A percentile compares a stretch with the other conserved stretches of the same genome.
These are phyloP conservation scores for Pisolithus thermaeus DNA, from an alignment of 1,284 basidiomycete genomes.

Conservation along the genomic window DNA sequence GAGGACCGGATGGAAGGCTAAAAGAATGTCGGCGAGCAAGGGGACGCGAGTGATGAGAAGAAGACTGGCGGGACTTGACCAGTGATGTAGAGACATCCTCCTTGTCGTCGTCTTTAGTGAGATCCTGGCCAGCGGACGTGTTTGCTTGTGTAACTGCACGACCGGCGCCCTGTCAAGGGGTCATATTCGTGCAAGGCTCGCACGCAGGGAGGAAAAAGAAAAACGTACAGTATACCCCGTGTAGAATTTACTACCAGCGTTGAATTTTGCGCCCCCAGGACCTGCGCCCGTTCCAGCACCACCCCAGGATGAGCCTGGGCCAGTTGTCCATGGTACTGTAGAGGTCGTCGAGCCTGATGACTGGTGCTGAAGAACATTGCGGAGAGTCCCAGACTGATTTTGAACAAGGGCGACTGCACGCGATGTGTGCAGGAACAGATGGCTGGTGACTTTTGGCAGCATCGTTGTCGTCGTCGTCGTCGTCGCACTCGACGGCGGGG, in stretches of 20 bases:
- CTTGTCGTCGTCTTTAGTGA: slow-evolving; percentile 46
- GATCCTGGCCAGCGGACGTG: slow-evolving; percentile 47
- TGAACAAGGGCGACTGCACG: slow-evolving; percentile 73
- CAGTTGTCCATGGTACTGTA: slow-evolving; percentile 37
- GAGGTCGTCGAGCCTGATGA: slow-evolving; percentile 33
- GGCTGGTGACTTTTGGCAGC: slow-evolving; percentile 76
- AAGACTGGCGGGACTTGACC: slow-evolving; percentile 22
- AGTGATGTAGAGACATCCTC: slow-evolving; percentile 42
- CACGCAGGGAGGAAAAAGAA: neutral
- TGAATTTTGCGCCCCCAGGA: slow-evolving; percentile 61
- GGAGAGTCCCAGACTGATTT: slow-evolving; percentile 57
- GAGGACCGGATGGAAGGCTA: slow-evolving; percentile 31
- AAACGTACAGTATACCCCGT: slow-evolving; percentile 47
- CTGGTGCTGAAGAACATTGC: slow-evolving; percentile 69
- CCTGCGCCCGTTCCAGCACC: slow-evolving; percentile 51
- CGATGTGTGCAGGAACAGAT: slow-evolving; percentile 66
- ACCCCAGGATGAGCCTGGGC: slow-evolving; percentile 53
- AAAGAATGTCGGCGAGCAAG: slow-evolving; percentile 57
- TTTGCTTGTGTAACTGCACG: slow-evolving; percentile 68
- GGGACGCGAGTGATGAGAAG: slow-evolving; percentile 27
- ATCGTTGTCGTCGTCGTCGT: slow-evolving; percentile 33
- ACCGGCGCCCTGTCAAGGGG: slow-evolving; percentile 45
- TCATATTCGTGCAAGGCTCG: slow-evolving; percentile 1
- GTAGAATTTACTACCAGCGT: slow-evolving; percentile 63
- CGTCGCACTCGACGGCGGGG: neutral